Evolutionary conservation across 345 rosid species (phyloP).

Genomic region (Nasturtium officinale): DNA sequence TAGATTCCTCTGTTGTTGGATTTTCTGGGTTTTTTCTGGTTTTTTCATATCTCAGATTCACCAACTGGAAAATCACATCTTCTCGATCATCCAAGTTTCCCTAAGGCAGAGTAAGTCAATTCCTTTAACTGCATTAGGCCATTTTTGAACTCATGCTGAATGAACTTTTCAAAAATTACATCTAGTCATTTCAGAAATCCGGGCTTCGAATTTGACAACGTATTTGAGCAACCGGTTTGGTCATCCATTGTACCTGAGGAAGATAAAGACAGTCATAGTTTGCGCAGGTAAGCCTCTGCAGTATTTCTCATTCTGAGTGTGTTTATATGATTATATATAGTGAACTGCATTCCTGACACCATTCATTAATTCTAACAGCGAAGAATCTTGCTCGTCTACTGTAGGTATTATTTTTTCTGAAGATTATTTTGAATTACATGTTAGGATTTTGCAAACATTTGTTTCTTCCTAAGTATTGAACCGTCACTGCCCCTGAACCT

Average conservation of each 20-base stretch:
- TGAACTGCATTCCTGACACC: conserved; percentile 31
- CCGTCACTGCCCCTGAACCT: conserved; percentile 13
- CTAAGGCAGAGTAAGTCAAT: conserved; percentile 45
- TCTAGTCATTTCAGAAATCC: conserved; percentile 14
- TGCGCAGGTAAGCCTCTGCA: conserved; percentile 54
- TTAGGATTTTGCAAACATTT: conserved; percentile 18
- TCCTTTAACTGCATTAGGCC: conserved; percentile 14
- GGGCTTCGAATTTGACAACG: conserved; percentile 34
- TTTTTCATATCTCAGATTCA: conserved; percentile 44
- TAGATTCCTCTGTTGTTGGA: conserved; percentile 24
- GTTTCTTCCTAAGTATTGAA: conserved; percentile 12
- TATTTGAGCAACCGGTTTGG: conserved; percentile 45
- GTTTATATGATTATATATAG: conserved; percentile 16
- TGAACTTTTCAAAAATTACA: conserved; percentile 1
- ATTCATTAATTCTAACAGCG: conserved; percentile 55
- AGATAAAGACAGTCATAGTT: conserved; percentile 54
- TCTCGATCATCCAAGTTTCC: conserved; percentile 40
- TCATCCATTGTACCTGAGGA: conserved; percentile 48
- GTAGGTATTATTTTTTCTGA: conserved; percentile 59
- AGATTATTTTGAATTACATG: conserved; percentile 11
- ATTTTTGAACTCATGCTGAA: conserved; percentile 20
- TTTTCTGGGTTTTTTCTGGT: conserved; percentile 16
- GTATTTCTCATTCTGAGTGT: conserved; percentile 28
- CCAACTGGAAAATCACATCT: conserved; percentile 45
- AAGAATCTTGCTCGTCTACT: conserved; percentile 83